A percentile compares a stretch with the other conserved stretches of the same genome.
Evolutionary conservation across 2,329 filamentous ascomycete genomes (phyloP).

Genomic region (Diaporthe nobilis): DNA sequence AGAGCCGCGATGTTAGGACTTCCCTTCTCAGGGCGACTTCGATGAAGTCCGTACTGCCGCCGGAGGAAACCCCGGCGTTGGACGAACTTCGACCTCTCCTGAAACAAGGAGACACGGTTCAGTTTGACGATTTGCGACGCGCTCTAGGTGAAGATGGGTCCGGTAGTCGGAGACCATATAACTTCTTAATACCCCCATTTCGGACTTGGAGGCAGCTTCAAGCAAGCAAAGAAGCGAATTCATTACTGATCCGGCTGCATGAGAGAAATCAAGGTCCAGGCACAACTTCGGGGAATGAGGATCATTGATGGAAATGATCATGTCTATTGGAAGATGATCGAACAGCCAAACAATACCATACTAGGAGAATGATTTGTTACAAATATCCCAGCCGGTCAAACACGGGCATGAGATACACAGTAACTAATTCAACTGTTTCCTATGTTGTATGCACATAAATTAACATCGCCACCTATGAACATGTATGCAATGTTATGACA

Average conservation of each 20-base stretch:
- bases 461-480: not conserved
- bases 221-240: too few species aligned
- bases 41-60: not conserved
- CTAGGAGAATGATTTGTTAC: not conserved
- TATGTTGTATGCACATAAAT: not conserved
- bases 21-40: not conserved
- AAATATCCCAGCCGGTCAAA: not conserved
- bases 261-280: not conserved
- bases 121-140: not conserved
- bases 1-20: not conserved
- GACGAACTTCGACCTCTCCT: not conserved
- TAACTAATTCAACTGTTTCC: not conserved
- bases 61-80: not conserved
- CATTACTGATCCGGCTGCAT: not conserved
- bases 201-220: not conserved
- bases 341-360: not conserved
- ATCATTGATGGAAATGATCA: not conserved
- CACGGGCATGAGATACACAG: not conserved
- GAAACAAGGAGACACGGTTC: not conserved
- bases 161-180: not conserved
- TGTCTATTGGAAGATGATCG: not conserved
- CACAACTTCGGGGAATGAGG: not conserved
- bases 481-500: not conserved
- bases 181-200: not conserved
- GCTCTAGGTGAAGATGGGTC: not conserved